Evolutionary conservation across 2,329 filamentous ascomycete genomes (phyloP), one percentile per base, ranked within the genome.

Genomic region (Diaporthe aspalathi): DNA sequence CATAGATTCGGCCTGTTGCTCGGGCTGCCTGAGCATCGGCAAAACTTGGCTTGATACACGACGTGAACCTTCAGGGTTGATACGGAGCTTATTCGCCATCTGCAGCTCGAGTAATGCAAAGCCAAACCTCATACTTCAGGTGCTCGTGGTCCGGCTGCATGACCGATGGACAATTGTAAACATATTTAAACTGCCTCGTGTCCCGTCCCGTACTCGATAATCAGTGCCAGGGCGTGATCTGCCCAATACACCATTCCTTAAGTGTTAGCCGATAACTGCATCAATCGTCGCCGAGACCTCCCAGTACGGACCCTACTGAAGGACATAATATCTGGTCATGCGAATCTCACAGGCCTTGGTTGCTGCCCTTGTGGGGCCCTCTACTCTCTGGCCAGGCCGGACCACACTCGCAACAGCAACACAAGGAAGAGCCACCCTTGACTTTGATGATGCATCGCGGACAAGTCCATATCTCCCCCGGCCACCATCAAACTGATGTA

Each of bases 31-130:
- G 43, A 63, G 60, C 40, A n/a, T 65, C 27, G 35, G 29, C 45
- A 5, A 20, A 65, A 24, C 29, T 50, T 49, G 45, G 38, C 45
- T 49, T 50, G 45, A 65, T 38, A 50, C 45, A 50, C 35, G 43
- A 24, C 43, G 43, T 24, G 60, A 63, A 63, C 57, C 57, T 63
- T 63, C 57, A 35, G 1, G 2, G 14, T 65, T 50, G 45, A 38
- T 14, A 50, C 45, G 16, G n/a, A 50, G 29, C 43, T 50, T 49
- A 4, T 50, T 38, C 14, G 29, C 11, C 35, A 9, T 24, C 27
- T 38, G 11, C 2, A 14, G 16, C 24, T 6, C 27, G 60, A 65
- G 60, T 50, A 65, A 65, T 50, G 45, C 60, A 49, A 65, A 50
- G 43, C 45, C n/a, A 35, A 63, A 24, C 12, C 2, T 12, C 11